Evolutionary conservation across 805 yeast species (phyloP).

Genomic region (Metschnikowia noctiluminum): DNA sequence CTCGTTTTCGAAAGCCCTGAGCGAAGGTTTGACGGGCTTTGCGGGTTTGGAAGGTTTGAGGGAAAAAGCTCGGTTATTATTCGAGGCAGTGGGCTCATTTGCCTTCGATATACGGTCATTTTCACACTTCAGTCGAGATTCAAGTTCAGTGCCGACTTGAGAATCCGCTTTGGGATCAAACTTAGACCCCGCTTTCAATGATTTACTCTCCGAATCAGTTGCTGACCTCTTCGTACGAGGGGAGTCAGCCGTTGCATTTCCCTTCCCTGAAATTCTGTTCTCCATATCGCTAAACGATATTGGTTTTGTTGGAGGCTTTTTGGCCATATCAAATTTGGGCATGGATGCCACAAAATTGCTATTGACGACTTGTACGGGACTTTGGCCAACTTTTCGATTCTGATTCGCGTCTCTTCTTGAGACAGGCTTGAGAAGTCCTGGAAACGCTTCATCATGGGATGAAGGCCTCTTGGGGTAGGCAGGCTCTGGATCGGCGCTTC

Average conservation of each 20-base stretch:
- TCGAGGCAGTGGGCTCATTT: not conserved
- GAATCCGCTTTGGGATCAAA: too few relatives aligned
- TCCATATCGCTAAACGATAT: slow-evolving; percentile 3
- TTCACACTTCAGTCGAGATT: too few relatives aligned
- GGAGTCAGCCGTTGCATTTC: not conserved
- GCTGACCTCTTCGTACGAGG: not conserved
- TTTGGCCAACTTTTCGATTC: not conserved
- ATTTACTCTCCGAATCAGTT: not conserved
- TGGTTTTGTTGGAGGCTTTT: not conserved
- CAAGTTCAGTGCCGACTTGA: too few relatives aligned
- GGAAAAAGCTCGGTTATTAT: not conserved
- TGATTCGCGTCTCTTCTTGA: not conserved
- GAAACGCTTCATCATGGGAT: not conserved
- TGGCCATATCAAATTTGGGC: not conserved
- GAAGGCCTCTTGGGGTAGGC: not conserved
- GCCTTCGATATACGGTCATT: too few relatives aligned
- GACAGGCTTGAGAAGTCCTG: not conserved
- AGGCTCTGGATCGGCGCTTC: not conserved
- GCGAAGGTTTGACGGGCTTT: slow-evolving; percentile 20
- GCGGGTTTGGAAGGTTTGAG: slow-evolving; percentile 8
- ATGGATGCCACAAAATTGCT: not conserved
- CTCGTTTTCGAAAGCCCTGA: slow-evolving; percentile 4
- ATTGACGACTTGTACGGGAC: not conserved
- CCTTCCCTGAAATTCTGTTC: not conserved
- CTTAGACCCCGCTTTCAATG: not conserved